Conservation (phyloP, 306 rosid species). For the Parietaria judaica region DNA sequence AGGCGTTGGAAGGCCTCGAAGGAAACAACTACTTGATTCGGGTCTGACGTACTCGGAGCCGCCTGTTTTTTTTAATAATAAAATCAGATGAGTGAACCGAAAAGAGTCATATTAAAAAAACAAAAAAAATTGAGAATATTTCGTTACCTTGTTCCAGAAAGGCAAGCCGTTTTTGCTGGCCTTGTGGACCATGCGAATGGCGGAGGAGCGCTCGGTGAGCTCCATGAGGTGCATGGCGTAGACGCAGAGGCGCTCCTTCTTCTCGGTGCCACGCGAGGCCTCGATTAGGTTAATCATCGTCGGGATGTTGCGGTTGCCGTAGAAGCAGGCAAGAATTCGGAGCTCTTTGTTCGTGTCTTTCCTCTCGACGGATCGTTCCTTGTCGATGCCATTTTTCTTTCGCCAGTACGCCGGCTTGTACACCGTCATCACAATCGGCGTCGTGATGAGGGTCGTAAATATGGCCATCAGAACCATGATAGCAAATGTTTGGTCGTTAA, state of each 20-base stretch:
- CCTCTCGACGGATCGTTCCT: slow-evolving; percentile 44
- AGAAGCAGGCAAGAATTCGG: slow-evolving; percentile 59
- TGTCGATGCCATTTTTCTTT: slow-evolving; percentile 31
- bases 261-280: slow-evolving; percentile 67
- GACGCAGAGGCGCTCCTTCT: slow-evolving; percentile 50
- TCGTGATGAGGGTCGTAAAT: slow-evolving; percentile 78
- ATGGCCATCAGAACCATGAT: slow-evolving; percentile 92
- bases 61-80: no score
- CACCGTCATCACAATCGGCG: slow-evolving; percentile 58
- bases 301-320: slow-evolving; percentile 51
- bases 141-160: slow-evolving; percentile 63
- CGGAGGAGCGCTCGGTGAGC: slow-evolving; percentile 57
- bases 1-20: slow-evolving; percentile 52
- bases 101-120: no score
- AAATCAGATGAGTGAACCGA: no score
- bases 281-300: slow-evolving; percentile 66
- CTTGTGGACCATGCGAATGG: slow-evolving; percentile 55
- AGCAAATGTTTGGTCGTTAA: slow-evolving; percentile 84
- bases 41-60: slow-evolving; percentile 3
- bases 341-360: slow-evolving; percentile 47
- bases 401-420: slow-evolving; percentile 58
- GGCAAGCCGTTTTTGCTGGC: slow-evolving; percentile 54
- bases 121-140: no score
- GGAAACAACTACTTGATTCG: slow-evolving; percentile 42
- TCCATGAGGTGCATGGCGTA: slow-evolving; percentile 86